Evolutionary conservation across 257 asterid species (phyloP).

Genomic region (Schizonepeta tenuifolia): DNA sequence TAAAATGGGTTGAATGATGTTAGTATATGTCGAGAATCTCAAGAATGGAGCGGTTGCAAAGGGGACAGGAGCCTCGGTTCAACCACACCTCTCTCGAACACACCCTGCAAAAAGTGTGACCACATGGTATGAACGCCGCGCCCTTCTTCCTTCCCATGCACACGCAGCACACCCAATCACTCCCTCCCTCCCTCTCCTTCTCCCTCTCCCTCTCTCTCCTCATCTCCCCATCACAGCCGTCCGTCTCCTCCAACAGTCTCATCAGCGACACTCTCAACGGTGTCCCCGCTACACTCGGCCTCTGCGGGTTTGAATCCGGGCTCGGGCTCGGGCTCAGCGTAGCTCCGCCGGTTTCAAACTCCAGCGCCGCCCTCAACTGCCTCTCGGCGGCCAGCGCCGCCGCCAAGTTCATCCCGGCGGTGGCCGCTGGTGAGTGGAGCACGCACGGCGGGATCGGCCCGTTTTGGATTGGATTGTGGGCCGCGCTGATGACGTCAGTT

Average conservation of each 20-base stretch:
- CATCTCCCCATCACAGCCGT: conserved; percentile 51
- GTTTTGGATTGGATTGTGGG: conserved; percentile 29
- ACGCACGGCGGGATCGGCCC: conserved; percentile 45
- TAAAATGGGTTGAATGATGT: too few species aligned
- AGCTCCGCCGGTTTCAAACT: conserved; percentile 27
- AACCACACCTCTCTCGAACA: conserved; percentile 92
- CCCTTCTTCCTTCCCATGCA: conserved; percentile 92
- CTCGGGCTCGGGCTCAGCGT: conserved; percentile 12
- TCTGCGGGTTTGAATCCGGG: not conserved
- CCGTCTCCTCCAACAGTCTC: conserved; percentile 81
- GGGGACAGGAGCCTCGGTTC: conserved; percentile 93
- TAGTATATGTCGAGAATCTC: conserved; percentile 84
- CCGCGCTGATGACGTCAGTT: not conserved
- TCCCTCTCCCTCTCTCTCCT: conserved; percentile 32
- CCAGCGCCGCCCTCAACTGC: conserved; percentile 63
- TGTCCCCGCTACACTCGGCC: conserved; percentile 35
- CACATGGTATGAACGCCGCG: conserved; percentile 97
- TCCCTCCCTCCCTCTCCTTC: conserved; percentile 38
- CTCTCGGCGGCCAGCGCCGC: conserved; percentile 89
- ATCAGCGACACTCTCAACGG: conserved; percentile 79
- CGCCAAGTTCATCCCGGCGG: conserved; percentile 74
- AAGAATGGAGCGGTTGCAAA: conserved; percentile 74
- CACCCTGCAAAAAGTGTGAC: conserved; percentile 92
- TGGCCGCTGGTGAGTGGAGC: conserved; percentile 39
- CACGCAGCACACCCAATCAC: conserved; percentile 87